A percentile compares a stretch with the other conserved stretches of the same genome.
These are phyloP conservation scores for Flaveria bidentis DNA, from an alignment of 129 eudicot species.

Conservation along the genomic window DNA sequence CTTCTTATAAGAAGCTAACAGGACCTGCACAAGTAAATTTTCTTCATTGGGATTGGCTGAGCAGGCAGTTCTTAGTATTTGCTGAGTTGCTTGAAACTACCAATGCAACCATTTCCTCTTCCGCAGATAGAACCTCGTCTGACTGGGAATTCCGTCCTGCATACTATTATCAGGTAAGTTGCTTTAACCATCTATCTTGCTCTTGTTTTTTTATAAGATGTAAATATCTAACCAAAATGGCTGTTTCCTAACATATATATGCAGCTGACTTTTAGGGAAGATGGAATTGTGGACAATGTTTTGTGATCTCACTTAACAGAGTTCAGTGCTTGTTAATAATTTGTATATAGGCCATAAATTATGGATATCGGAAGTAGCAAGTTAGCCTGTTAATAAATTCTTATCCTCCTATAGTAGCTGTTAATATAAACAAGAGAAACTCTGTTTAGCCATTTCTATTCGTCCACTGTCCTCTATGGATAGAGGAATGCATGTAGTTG, in stretches of 20 bases:
- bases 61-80: slow-evolving; percentile 86
- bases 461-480: no score
- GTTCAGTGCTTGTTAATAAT: slow-evolving; percentile 1
- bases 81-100: slow-evolving; percentile 91
- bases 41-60: slow-evolving; percentile 94
- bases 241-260: background rate
- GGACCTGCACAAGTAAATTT: slow-evolving; percentile 72
- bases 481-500: no score
- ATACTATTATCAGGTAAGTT: slow-evolving; percentile 77
- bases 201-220: background rate
- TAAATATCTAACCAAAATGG: slow-evolving; percentile 13
- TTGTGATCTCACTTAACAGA: slow-evolving; percentile 10
- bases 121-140: slow-evolving; percentile 52
- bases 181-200: slow-evolving; percentile 7
- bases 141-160: slow-evolving; percentile 82
- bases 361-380: background rate
- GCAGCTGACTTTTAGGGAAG: background rate
- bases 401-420: no score
- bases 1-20: slow-evolving; percentile 62
- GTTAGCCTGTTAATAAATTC: background rate
- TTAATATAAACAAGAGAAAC: no score
- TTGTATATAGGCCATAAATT: slow-evolving; percentile 18
- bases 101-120: slow-evolving; percentile 54
- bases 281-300: background rate
- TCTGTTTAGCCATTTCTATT: no score